phyloP scores from a whole-genome alignment of 108 stramenopile genomes.

The Nitzschia sp. region DNA sequence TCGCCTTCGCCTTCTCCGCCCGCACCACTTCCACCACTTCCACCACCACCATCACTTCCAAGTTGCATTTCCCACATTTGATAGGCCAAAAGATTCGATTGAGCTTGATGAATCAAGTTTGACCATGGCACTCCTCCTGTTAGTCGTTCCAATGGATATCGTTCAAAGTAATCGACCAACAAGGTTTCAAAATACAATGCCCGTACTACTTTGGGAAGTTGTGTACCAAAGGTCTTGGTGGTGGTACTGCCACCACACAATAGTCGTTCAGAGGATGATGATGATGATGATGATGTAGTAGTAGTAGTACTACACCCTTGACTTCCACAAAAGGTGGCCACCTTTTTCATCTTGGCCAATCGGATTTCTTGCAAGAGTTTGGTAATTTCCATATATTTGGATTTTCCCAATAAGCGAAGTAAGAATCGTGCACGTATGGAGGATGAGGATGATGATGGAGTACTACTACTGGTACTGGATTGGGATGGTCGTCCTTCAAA shows the following conservation, averaged over 20 bases:
- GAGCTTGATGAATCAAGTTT: not conserved
- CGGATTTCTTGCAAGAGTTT: not conserved
- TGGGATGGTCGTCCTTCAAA: not conserved
- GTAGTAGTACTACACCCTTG: no score
- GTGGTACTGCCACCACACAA: not conserved
- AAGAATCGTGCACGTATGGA: not conserved
- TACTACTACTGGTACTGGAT: not conserved
- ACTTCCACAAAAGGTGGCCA: not conserved
- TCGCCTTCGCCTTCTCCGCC: no score
- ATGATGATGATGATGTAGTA: no score
- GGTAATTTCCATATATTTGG: not conserved
- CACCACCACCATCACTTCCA: no score
- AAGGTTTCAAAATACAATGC: constrained; percentile 4
- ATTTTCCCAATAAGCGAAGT: not conserved
- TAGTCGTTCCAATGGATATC: not conserved
- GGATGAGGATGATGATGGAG: not conserved
- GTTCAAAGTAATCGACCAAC: not conserved
- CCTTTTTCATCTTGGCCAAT: not conserved
- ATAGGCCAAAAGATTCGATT: not conserved
- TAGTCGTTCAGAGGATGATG: not conserved
- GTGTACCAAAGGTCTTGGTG: not conserved
- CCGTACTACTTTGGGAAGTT: constrained; percentile 11
- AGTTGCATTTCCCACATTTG: constrained; percentile 6
- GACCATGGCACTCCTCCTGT: not conserved
- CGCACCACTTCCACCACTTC: no score